Evolutionary conservation across 1,284 basidiomycete species (phyloP), one percentile per base, ranked within the genome.

Genomic region (Boletus smithii): DNA sequence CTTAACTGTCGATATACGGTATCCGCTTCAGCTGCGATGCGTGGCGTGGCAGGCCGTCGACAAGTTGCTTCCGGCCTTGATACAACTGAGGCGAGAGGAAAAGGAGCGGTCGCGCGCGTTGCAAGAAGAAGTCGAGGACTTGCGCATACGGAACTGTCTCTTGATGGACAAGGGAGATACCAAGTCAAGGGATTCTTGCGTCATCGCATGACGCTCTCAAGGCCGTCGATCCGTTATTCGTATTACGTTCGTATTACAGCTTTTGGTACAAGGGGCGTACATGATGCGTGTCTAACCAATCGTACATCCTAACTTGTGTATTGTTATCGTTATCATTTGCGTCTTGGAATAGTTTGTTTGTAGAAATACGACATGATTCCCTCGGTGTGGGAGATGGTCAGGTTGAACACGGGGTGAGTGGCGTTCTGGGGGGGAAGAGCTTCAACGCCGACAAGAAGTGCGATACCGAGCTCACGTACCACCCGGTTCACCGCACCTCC

Each of bases 401-500:
- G 67, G 58, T 93, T 92, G 66, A 92, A 88, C n/a, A 95, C 58
- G 0, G 92, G 91, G 56, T 92, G 89, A 0, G 88, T 91, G 2
- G 91, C 88, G 59, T 95, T 95, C 89, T 92, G 55, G 18, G 3
- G 47, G 42, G 7, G 4, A 1, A 2, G 11, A 8, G 31, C 8
- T n/a, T 46, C 5, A 29, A 32, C 10, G 13, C 23, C n/a, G 11
- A 24, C 11, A 14, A 16, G 14, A 39, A 23, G 32, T 18, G 30
- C n/a, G 30, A 34, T 8, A 8, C 7, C 22, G 34, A 37, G 34
- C 11, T 32, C 11, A 75, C 86, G 58, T 64, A 92, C 91, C 53
- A 93, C 73, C 17, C 85, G 73, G 62, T 89, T 92, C 10, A 62
- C 71, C 13, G 72, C 62, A 0, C 83, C 83, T 7, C 91, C 90